Conservation (phyloP, 2,329 filamentous ascomycete species). For the Claviceps monticola region DNA sequence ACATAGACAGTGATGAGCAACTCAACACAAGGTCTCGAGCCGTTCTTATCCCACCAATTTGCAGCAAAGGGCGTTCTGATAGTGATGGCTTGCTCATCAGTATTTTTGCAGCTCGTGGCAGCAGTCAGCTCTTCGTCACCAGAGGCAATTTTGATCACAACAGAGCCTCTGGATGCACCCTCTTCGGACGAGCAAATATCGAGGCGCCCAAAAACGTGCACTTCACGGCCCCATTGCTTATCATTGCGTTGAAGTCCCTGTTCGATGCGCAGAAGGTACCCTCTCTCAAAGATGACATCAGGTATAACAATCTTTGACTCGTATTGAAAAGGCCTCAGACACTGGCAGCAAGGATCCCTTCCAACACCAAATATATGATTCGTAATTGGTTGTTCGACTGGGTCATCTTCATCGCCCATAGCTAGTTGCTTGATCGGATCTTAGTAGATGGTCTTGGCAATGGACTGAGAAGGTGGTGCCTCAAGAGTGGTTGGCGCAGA, state of each 20-base stretch:
- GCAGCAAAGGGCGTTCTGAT: conserved; percentile 25
- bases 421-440: conserved; percentile 3
- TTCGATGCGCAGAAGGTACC: conserved; percentile 23
- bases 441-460: no score
- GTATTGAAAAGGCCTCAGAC: no score
- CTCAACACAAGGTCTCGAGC: conserved; percentile 5
- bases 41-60: conserved; percentile 15
- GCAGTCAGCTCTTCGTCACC: conserved; percentile 29
- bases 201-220: conserved; percentile 31
- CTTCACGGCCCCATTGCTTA: conserved; percentile 12
- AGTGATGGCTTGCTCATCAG: conserved; percentile 21
- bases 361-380: conserved; percentile 3
- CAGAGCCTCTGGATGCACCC: conserved; percentile 18
- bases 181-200: conserved; percentile 25
- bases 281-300: conserved; percentile 20
- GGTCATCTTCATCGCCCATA: conserved; percentile 8
- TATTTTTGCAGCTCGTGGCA: conserved; percentile 13
- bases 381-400: conserved; percentile 3
- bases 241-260: conserved; percentile 21
- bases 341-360: no score
- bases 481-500: no score
- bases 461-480: no score
- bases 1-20: conserved; percentile 33
- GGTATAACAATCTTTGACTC: conserved; percentile 6
- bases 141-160: conserved; percentile 30